Base-by-base conservation (phyloP, 2,329 filamentous ascomycete genomes). In the Trichoderma asperellum region DNA sequence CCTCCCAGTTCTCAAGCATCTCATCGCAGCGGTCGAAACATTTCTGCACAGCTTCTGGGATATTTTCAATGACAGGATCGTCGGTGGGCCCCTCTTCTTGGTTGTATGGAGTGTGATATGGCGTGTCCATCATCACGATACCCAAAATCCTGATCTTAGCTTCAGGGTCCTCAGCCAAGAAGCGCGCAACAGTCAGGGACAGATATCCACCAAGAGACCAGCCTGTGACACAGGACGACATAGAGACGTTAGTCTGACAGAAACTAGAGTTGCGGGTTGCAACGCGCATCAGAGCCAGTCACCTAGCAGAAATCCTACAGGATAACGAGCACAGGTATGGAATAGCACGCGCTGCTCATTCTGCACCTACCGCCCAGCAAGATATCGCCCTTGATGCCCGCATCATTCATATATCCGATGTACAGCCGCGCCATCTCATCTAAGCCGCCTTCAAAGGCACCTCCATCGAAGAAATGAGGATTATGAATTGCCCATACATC, bases 401-500 rank as follows among this genome's bases (percentile, higher is more conserved):
- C 72, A 11, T 70, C 67, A 34, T 68, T 66, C 56, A 78, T 74
- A 37, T 73, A 63, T 4, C 68, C 68, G 24, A 77, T 73, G 65
- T 78, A 78, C 47, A 73, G 71, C n/a, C 59, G 59, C 27, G 74
- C 75, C 75, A 78, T 76, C 65, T 76, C 73, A 29, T 77, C 74
- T 68, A 77, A 71, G 35, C 76, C 76, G 14, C 76, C 76, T 60
- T 73, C 72, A 72, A 73, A 76, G 5, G 65, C 35, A 68, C 71
- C 67, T 11, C 72, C 74, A 3, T 73, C 72, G 21, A 72, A 77
- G 64, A 71, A 78, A 34, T 74, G 73, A 16, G 75, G 75, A 63
- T 77, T 74, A 68, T 77, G 76, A 47, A 78, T 71, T 35, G 75
- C 76, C 76, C 76, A 78, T 21, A 78, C 76, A 21, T 77, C 74